Evolutionary conservation across 805 yeast genomes (phyloP).

Genomic region (Wickerhamiella lipophila): DNA sequence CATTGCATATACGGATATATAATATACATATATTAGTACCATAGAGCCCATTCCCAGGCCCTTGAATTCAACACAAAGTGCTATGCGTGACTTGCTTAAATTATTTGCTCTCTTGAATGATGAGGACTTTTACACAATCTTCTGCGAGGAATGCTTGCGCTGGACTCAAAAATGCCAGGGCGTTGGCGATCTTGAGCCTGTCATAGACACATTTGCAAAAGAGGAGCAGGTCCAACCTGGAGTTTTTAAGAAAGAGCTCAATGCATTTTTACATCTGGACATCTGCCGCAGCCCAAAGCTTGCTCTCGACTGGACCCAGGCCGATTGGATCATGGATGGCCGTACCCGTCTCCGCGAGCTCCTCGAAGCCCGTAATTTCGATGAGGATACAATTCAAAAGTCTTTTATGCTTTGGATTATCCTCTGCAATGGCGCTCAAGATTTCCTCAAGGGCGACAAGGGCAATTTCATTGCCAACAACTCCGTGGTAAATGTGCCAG

Average conservation of each 20-base stretch:
- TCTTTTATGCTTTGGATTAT: conserved; percentile 11
- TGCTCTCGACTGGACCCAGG: conserved; percentile 10
- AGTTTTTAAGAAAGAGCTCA: conserved; percentile 4
- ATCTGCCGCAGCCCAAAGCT: conserved; percentile 9
- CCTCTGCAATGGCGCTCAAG: conserved; percentile 11
- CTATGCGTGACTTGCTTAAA: conserved; percentile 10
- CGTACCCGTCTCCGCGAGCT: conserved; percentile 9
- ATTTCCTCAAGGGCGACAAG: conserved; percentile 11
- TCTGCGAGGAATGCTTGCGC: conserved; percentile 7
- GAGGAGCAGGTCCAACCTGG: conserved; percentile 10
- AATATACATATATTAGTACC: background rate
- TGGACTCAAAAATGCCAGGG: conserved; percentile 9
- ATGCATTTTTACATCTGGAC: conserved; percentile 2
- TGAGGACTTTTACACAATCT: conserved; percentile 19
- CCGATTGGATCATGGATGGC: conserved; percentile 12
- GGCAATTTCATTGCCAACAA: conserved; percentile 19
- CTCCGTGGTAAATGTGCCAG: conserved; percentile 36
- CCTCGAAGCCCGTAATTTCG: conserved; percentile 6
- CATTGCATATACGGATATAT: background rate
- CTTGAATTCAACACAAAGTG: background rate
- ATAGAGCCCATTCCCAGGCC: background rate
- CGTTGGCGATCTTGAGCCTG: conserved; percentile 6
- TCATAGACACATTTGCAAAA: conserved; percentile 1
- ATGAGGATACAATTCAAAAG: conserved; percentile 7
- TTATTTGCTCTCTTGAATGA: conserved; percentile 9